phyloP scores from a whole-genome alignment of 805 yeast genomes.

The Brettanomyces naardenensis region DNA sequence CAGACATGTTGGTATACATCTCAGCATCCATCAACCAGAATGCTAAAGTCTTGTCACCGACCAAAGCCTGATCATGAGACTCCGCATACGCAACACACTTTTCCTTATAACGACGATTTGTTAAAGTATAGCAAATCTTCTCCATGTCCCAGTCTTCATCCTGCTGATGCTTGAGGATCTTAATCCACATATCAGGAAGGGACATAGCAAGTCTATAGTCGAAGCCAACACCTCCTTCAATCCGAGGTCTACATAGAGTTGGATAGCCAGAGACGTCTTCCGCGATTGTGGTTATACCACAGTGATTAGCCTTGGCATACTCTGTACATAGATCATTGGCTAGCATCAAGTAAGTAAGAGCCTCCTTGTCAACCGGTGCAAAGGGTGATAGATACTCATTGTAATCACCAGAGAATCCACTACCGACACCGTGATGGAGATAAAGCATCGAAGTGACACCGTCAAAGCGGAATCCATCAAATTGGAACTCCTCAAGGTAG shows the following conservation, averaged over 20 bases:
- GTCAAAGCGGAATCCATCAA: conserved; percentile 95
- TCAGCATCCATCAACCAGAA: conserved; percentile 99
- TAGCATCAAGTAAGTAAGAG: conserved; percentile 77
- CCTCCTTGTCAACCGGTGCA: conserved; percentile 77
- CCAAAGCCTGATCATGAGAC: conserved; percentile 95
- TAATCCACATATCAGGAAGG: conserved; percentile 98
- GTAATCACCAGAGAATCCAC: conserved; percentile 85
- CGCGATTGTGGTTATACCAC: conserved; percentile 63
- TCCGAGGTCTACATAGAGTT: conserved; percentile 71
- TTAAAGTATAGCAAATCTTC: conserved; percentile 66
- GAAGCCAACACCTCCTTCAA: conserved; percentile 84
- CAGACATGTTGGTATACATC: conserved; percentile 94
- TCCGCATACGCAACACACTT: conserved; percentile 89
- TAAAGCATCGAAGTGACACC: conserved; percentile 95
- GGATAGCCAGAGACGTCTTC: conserved; percentile 99
- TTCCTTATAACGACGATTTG: conserved; percentile 84
- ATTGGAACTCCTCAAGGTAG: conserved; percentile 72
- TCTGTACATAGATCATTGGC: conserved; percentile 74
- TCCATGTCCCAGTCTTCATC: conserved; percentile 94
- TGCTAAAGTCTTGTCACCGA: conserved; percentile 93
- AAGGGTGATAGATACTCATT: conserved; percentile 78
- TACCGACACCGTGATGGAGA: conserved; percentile 85
- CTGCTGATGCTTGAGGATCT: conserved; percentile 67
- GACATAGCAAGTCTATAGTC: conserved; percentile 96
- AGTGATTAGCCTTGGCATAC: conserved; percentile 28